Evolutionary conservation across 805 yeast genomes (phyloP).

Genomic region (Starmerella asiatica): DNA sequence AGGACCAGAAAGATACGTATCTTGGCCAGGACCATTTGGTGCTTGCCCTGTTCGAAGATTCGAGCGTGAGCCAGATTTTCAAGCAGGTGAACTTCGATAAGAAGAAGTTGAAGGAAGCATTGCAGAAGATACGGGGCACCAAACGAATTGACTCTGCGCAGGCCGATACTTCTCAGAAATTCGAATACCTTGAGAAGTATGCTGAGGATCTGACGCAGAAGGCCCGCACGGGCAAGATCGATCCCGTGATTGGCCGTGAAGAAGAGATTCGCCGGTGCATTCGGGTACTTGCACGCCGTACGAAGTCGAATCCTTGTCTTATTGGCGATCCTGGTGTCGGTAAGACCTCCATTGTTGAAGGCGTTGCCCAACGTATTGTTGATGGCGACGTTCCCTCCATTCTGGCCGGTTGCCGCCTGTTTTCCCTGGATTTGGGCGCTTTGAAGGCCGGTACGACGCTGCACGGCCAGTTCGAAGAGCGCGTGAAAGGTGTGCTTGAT

Average conservation of each 20-base stretch:
- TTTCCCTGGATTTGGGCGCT: constrained; percentile 87
- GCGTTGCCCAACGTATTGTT: constrained; percentile 93
- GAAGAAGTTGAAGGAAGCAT: constrained; percentile 64
- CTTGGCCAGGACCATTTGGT: constrained; percentile 91
- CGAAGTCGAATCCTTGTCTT: constrained; percentile 89
- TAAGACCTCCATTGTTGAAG: constrained; percentile 95
- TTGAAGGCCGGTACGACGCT: constrained; percentile 97
- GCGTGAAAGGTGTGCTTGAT: constrained; percentile 88
- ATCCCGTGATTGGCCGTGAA: constrained; percentile 97
- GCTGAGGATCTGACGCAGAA: constrained; percentile 87
- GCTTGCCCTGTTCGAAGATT: constrained; percentile 71
- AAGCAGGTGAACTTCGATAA: constrained; percentile 52
- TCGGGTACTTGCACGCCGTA: constrained; percentile 89
- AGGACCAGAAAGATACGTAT: constrained; percentile 78
- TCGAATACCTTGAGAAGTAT: constrained; percentile 76
- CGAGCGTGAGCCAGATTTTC: constrained; percentile 52
- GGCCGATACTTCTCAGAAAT: constrained; percentile 78
- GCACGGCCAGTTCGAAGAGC: constrained; percentile 97
- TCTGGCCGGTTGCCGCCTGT: constrained; percentile 64
- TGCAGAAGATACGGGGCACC: constrained; percentile 70
- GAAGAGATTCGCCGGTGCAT: constrained; percentile 95
- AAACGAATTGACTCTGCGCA: constrained; percentile 85
- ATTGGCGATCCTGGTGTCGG: constrained; percentile 99
- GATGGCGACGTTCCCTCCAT: constrained; percentile 92
- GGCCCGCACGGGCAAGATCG: constrained; percentile 88